These are phyloP conservation scores for Trichoderma koningiopsis DNA, from an alignment of 2,329 filamentous ascomycete genomes.

Conservation along the genomic window DNA sequence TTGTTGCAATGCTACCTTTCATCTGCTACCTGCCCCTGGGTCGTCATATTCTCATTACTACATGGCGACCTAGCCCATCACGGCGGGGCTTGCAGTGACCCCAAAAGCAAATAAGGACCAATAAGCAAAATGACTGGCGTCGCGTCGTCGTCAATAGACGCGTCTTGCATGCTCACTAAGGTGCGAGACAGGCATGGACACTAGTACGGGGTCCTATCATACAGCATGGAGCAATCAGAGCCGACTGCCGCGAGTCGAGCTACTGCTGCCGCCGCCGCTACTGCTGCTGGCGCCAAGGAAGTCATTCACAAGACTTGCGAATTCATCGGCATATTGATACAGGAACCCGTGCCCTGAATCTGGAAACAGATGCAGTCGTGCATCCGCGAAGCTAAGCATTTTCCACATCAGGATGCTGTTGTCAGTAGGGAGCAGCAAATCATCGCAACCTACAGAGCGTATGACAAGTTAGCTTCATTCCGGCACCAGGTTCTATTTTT, in stretches of 20 bases:
- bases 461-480: conserved; percentile 7
- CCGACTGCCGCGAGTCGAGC: conserved; percentile 19
- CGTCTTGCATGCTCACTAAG: conserved; percentile 22
- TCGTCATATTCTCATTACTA: conserved; percentile 15
- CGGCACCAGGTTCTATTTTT: background rate
- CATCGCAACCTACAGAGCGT: conserved; percentile 36
- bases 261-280: background rate
- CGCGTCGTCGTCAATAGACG: conserved; percentile 19
- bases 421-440: conserved; percentile 40
- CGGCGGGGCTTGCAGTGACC: conserved; percentile 19
- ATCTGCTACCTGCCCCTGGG: conserved; percentile 16
- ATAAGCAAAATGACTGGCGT: conserved; percentile 21
- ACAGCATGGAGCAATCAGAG: conserved; percentile 15
- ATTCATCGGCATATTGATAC: conserved; percentile 39
- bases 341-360: conserved; percentile 43
- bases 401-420: conserved; percentile 45
- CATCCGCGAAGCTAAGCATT: conserved; percentile 36
- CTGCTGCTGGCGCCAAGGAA: conserved; percentile 33
- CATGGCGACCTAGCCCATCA: conserved; percentile 21
- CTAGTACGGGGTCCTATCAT: background rate
- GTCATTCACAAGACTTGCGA: conserved; percentile 38
- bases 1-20: conserved; percentile 7
- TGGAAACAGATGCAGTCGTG: conserved; percentile 40
- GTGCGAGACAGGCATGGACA: conserved; percentile 8
- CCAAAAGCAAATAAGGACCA: conserved; percentile 18